Evolutionary conservation across 257 asterid genomes (phyloP).

Genomic region (Plantago elongata): DNA sequence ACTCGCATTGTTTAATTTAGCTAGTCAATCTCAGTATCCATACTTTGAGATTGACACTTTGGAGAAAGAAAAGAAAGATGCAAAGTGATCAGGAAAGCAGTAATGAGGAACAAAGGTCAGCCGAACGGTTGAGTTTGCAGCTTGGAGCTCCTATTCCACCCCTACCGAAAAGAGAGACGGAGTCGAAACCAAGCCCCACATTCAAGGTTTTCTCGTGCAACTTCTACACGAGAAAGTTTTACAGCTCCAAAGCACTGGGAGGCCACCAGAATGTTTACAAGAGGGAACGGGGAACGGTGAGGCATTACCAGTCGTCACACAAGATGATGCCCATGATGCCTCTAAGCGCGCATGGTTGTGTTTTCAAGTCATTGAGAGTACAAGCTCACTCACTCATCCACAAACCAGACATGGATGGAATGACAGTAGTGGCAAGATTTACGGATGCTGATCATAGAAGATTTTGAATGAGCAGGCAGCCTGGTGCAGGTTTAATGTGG

Average conservation of each 20-base stretch:
- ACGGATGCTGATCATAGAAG: slow-evolving; percentile 26
- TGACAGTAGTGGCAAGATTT: slow-evolving; percentile 25
- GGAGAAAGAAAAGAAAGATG: slow-evolving; percentile 10
- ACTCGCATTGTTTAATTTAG: slow-evolving; percentile 25
- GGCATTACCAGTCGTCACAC: slow-evolving; percentile 42
- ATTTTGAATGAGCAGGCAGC: slow-evolving; percentile 24
- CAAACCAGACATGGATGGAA: slow-evolving; percentile 29
- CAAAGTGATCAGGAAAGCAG: slow-evolving; percentile 13
- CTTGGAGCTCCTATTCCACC: slow-evolving; percentile 26
- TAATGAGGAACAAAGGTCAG: slow-evolving; percentile 17
- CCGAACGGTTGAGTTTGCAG: slow-evolving; percentile 49
- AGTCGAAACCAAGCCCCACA: slow-evolving; percentile 27
- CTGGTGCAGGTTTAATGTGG: slow-evolving; percentile 37
- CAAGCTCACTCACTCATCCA: slow-evolving; percentile 46
- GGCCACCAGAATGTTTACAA: slow-evolving; percentile 90
- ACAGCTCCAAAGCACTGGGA: slow-evolving; percentile 75
- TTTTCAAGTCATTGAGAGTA: slow-evolving; percentile 50
- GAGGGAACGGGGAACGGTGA: slow-evolving; percentile 61
- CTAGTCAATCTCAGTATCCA: slow-evolving; percentile 21
- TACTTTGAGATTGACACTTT: slow-evolving; percentile 2
- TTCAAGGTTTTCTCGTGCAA: slow-evolving; percentile 56
- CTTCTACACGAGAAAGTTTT: slow-evolving; percentile 68
- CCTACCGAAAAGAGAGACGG: slow-evolving; percentile 17
- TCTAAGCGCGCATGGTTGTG: slow-evolving; percentile 13
- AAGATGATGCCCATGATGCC: slow-evolving; percentile 27